Evolutionary conservation across 1,284 basidiomycete species (phyloP).

Genomic region (Ganoderma sp.): DNA sequence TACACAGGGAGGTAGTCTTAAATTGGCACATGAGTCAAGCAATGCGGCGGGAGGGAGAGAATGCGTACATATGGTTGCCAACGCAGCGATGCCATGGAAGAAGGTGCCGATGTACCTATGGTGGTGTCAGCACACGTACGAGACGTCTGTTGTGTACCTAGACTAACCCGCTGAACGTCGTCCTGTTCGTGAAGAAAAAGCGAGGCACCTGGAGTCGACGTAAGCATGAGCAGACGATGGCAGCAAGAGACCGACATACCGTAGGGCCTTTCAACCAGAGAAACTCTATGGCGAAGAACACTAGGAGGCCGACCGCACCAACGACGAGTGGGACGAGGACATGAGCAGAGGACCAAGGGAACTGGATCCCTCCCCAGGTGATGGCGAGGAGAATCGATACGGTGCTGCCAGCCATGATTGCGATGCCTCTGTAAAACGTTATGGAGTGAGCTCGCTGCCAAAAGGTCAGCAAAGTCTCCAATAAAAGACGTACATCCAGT

Average conservation of each 20-base stretch:
- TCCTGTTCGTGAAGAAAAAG: constrained; percentile 39
- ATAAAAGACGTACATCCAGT: too few relatives aligned
- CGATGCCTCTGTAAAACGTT: constrained; percentile 33
- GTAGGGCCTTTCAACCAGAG: constrained; percentile 23
- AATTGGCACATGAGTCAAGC: neutral
- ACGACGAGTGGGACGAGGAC: constrained; percentile 33
- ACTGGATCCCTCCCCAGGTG: constrained; percentile 33
- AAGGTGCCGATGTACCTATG: constrained; percentile 34
- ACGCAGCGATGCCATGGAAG: constrained; percentile 22
- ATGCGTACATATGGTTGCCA: constrained; percentile 19
- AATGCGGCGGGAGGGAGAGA: neutral
- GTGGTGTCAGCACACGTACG: too few relatives aligned
- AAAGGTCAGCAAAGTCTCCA: too few relatives aligned
- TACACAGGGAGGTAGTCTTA: constrained; percentile 43
- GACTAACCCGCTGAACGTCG: constrained; percentile 40
- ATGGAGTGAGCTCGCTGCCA: constrained; percentile 14
- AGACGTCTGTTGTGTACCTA: too few relatives aligned
- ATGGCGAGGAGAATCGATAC: constrained; percentile 26
- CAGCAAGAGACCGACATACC: too few relatives aligned
- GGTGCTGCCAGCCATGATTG: constrained; percentile 28
- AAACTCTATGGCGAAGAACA: constrained; percentile 27
- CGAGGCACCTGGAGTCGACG: constrained; percentile 35
- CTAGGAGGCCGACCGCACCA: constrained; percentile 20
- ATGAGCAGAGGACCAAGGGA: constrained; percentile 29
- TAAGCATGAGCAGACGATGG: neutral